Base-by-base conservation (phyloP, 805 yeast species). In the Suhomyces sp. region DNA sequence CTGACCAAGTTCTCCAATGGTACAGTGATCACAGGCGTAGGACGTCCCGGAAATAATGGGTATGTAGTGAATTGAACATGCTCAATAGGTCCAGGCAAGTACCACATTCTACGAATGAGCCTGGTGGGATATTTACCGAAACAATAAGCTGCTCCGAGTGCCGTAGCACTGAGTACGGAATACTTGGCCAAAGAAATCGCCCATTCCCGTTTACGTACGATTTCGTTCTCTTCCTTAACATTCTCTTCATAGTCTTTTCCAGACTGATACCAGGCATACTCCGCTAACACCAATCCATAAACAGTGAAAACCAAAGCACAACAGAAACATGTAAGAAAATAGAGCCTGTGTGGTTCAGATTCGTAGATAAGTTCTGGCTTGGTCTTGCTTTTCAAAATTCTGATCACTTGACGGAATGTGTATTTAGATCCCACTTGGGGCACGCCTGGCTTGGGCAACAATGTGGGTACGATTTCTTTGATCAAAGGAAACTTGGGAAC, bases 301-400 rank as follows among this genome's bases (percentile, higher is more conserved):
- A 82, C 68, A 2, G 83, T 67, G 47, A 83, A 76, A 8, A 81
- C 78, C 24, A 84, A 61, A 0, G 88, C 86, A 51, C 82, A 70
- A 28, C 85, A 77, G 42, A 80, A 77, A 53, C 85, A 76, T 14
- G 78, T 73, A 8, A 84, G 63, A 55, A 85, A 86, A 56, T 85
- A 87, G 20, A 84, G 65, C 38, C 83, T 66, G 53, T 87, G 95
- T 0, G 93, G 85, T 58, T 87, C 95, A 17, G 88, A 78, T 65
- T 85, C 91, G 58, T 86, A 87, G 28, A 86, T 70, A 35, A 86
- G 64, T 50, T 85, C 95, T 1, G 91, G 91, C 31, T 73, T 70
- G 9, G 59, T 61, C 46, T 80, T 76, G 25, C 64, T 61, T 40
- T 72, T 65, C 41, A 86, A 61, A 8, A 75, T 70, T 38, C 72